phyloP scores from a whole-genome alignment of 495 filamentous ascomycete species.

The Friedmanniomyces endolithicus region DNA sequence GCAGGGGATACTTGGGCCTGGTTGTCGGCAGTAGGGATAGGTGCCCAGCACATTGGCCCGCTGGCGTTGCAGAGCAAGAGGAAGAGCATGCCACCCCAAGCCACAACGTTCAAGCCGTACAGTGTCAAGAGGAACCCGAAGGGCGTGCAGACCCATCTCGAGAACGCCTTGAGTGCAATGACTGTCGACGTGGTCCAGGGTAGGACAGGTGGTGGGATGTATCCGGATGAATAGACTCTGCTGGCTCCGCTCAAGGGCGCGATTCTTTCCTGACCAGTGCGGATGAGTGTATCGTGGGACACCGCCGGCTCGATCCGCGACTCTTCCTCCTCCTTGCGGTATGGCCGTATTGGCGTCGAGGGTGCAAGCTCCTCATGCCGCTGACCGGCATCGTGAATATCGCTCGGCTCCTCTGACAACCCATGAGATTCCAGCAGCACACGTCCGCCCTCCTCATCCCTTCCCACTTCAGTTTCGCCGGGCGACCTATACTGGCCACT shows the following conservation, averaged over 20 bases:
- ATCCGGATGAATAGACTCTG: constrained; percentile 42
- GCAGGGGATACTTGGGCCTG: neutral
- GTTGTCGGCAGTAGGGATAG: constrained; percentile 32
- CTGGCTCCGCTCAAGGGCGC: neutral
- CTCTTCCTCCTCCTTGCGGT: neutral
- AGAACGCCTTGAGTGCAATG: constrained; percentile 44
- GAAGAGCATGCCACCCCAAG: constrained; percentile 88
- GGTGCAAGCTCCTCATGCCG: constrained; percentile 2
- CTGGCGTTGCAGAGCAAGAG: constrained; percentile 63
- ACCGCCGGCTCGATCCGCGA: neutral
- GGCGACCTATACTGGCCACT: neutral
- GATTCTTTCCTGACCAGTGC: neutral
- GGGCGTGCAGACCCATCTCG: constrained; percentile 52
- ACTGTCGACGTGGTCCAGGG: constrained; percentile 39
- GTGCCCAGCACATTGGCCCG: constrained; percentile 56
- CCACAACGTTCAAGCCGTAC: constrained; percentile 69
- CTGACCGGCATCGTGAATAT: neutral
- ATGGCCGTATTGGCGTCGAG: neutral
- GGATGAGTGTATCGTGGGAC: neutral
- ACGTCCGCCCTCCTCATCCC: constrained; percentile 9
- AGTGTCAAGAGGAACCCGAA: constrained; percentile 61
- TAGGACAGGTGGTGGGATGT: constrained; percentile 58
- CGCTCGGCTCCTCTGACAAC: constrained; percentile 17
- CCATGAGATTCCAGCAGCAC: constrained; percentile 17
- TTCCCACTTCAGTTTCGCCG: constrained; percentile 15